Percentiles rank a stretch among this genome's conserved stretches.
phyloP scores from a whole-genome alignment of 805 yeast genomes.

The Saturnispora ahearnii region DNA sequence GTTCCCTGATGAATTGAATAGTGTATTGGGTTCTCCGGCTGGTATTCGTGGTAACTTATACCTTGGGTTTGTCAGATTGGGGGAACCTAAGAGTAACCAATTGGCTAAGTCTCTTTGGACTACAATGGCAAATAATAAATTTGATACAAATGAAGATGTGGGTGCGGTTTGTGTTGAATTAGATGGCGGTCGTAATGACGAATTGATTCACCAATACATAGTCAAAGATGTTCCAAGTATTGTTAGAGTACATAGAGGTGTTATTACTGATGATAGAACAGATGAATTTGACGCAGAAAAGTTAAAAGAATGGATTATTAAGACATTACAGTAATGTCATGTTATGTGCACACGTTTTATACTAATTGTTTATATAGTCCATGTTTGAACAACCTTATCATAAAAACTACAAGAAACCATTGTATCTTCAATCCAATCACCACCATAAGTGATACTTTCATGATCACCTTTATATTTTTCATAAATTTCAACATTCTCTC shows the following conservation, averaged over 20 bases:
- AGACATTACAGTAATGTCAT: neutral
- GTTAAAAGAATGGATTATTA: slow-evolving; percentile 8
- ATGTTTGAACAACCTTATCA: slow-evolving; percentile 70
- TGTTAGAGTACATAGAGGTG: slow-evolving; percentile 57
- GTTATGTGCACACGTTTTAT: neutral
- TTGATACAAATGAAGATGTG: slow-evolving; percentile 46
- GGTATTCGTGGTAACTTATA: slow-evolving; percentile 9
- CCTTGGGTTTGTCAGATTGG: slow-evolving; percentile 48
- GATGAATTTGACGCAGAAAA: slow-evolving; percentile 10
- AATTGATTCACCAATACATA: slow-evolving; percentile 47
- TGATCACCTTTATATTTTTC: slow-evolving; percentile 59
- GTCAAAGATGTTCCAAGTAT: slow-evolving; percentile 51
- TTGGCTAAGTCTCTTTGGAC: slow-evolving; percentile 54
- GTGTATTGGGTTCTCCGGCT: slow-evolving; percentile 25
- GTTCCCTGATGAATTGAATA: slow-evolving; percentile 50
- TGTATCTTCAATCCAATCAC: slow-evolving; percentile 62
- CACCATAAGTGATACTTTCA: slow-evolving; percentile 92
- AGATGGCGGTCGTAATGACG: slow-evolving; percentile 33
- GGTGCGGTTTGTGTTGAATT: slow-evolving; percentile 13
- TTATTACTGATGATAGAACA: slow-evolving; percentile 35
- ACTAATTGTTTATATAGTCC: slow-evolving; percentile 36
- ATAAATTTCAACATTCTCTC: slow-evolving; percentile 23
- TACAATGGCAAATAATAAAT: slow-evolving; percentile 59
- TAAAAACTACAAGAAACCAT: slow-evolving; percentile 87
- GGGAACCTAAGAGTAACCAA: slow-evolving; percentile 52